A percentile compares a stretch with the other conserved stretches of the same genome.
phyloP scores from a whole-genome alignment of 2,329 filamentous ascomycete species.

The Beauveria australis region DNA sequence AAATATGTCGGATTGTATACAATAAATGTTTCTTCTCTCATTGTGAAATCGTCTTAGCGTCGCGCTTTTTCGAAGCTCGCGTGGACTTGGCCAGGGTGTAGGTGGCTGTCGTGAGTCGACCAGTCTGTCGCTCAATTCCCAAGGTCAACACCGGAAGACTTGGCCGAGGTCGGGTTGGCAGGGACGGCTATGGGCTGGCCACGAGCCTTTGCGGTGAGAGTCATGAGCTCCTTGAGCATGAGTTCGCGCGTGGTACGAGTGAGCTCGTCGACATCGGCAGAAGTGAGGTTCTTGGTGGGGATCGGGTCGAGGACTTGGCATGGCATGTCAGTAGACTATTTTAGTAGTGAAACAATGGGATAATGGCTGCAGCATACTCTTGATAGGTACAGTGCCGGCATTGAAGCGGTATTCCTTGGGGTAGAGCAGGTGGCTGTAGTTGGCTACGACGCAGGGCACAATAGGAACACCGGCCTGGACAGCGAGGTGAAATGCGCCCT shows the following conservation, averaged over 20 bases:
- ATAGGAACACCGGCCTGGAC: slow-evolving; percentile 91
- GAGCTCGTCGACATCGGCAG: slow-evolving; percentile 71
- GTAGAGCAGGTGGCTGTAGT: slow-evolving; percentile 67
- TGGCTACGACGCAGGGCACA: slow-evolving; percentile 74
- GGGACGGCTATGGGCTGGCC: slow-evolving; percentile 29
- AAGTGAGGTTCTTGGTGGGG: slow-evolving; percentile 60
- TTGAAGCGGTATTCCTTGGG: slow-evolving; percentile 58
- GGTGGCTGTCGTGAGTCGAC: neutral
- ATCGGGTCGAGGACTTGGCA: slow-evolving; percentile 69
- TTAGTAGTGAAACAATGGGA: too few relatives aligned
- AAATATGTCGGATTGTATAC: neutral
- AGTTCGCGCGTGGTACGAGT: slow-evolving; percentile 58
- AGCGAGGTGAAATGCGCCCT: slow-evolving; percentile 94
- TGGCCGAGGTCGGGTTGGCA: slow-evolving; percentile 15
- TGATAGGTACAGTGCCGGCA: slow-evolving; percentile 63
- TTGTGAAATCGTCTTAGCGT: neutral
- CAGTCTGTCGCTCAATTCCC: slow-evolving; percentile 3
- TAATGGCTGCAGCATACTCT: slow-evolving; percentile 43
- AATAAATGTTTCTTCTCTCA: neutral
- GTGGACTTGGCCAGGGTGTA: neutral
- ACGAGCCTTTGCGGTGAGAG: slow-evolving; percentile 43
- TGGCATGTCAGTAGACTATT: neutral
- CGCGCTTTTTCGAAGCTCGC: neutral
- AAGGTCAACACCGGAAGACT: slow-evolving; percentile 22
- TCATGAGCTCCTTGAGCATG: slow-evolving; percentile 62